These are phyloP conservation scores for Stachybotrys chartarum DNA, from an alignment of 2,329 filamentous ascomycete species.

Conservation along the genomic window DNA sequence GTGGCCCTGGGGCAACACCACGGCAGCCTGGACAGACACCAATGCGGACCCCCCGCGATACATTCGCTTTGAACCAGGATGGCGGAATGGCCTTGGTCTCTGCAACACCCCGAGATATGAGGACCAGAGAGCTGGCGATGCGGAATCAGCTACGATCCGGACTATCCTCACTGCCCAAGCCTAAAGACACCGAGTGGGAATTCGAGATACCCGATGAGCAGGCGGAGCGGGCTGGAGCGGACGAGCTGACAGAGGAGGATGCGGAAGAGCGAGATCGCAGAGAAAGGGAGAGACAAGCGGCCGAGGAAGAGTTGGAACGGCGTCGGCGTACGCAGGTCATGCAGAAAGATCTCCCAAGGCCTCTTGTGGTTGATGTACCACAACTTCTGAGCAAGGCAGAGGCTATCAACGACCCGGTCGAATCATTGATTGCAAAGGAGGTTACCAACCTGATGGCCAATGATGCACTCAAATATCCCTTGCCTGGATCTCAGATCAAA, in stretches of 20 bases:
- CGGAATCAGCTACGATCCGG: conserved; percentile 63
- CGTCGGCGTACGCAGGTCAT: conserved; percentile 85
- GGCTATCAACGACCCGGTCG: conserved; percentile 53
- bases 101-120: conserved; percentile 71
- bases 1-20: conserved; percentile 62
- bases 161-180: conserved; percentile 80
- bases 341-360: conserved; percentile 75
- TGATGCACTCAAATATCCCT: conserved; percentile 68
- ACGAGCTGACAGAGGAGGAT: conserved; percentile 47
- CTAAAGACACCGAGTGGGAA: conserved; percentile 91
- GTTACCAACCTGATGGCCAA: conserved; percentile 72
- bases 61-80: conserved; percentile 72
- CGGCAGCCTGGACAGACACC: conserved; percentile 71
- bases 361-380: conserved; percentile 63
- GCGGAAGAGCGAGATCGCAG: conserved; percentile 71
- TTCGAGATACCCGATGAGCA: conserved; percentile 84
- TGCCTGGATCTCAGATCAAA: conserved; percentile 59
- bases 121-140: conserved; percentile 60
- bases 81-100: conserved; percentile 61
- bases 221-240: conserved; percentile 43
- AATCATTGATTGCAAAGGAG: conserved; percentile 67
- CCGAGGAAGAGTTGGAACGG: conserved; percentile 69
- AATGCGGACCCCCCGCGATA: conserved; percentile 81
- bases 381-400: conserved; percentile 58
- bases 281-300: conserved; percentile 66